A percentile compares a stretch with the other conserved stretches of the same genome.
Conservation (phyloP, 2,329 filamentous ascomycete genomes). For the Diaporthe vaccinii region DNA sequence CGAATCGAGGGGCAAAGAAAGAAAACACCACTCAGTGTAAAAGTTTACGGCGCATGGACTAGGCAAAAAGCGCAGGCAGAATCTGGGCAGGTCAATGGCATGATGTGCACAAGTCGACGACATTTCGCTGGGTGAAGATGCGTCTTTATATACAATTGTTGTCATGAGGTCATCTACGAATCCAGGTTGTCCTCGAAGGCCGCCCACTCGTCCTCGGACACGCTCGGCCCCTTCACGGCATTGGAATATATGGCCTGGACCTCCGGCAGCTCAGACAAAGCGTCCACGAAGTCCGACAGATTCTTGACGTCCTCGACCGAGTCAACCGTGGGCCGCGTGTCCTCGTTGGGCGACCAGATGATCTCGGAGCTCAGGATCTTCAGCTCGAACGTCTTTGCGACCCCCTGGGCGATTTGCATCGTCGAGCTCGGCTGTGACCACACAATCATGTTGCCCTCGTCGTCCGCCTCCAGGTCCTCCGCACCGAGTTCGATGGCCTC, state of each 20-base stretch:
- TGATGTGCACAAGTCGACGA: not conserved
- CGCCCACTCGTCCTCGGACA: constrained; percentile 68
- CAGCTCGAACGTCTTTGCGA: constrained; percentile 75
- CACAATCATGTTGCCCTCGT: constrained; percentile 78
- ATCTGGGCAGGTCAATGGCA: not conserved
- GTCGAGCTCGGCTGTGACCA: constrained; percentile 78
- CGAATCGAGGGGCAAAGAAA: not conserved
- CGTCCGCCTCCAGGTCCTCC: constrained; percentile 77
- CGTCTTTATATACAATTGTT: not conserved
- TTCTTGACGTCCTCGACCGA: constrained; percentile 66
- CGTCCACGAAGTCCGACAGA: constrained; percentile 71
- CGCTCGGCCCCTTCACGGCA: constrained; percentile 59
- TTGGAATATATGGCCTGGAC: constrained; percentile 88
- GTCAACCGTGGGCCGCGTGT: constrained; percentile 77
- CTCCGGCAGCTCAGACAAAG: constrained; percentile 75
- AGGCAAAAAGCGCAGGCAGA: not conserved
- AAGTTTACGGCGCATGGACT: constrained; percentile 23
- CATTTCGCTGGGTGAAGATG: constrained; percentile 1
- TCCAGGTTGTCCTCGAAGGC: constrained; percentile 67
- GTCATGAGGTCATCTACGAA: constrained; percentile 46
- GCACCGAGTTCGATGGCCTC: constrained; percentile 89
- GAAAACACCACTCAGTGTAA: constrained; percentile 22
- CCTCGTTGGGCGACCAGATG: constrained; percentile 86
- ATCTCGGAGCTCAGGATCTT: constrained; percentile 83
- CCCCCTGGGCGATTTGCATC: constrained; percentile 71